phyloP scores from a whole-genome alignment of 2,329 filamentous ascomycete genomes.

The Botrytis aclada region DNA sequence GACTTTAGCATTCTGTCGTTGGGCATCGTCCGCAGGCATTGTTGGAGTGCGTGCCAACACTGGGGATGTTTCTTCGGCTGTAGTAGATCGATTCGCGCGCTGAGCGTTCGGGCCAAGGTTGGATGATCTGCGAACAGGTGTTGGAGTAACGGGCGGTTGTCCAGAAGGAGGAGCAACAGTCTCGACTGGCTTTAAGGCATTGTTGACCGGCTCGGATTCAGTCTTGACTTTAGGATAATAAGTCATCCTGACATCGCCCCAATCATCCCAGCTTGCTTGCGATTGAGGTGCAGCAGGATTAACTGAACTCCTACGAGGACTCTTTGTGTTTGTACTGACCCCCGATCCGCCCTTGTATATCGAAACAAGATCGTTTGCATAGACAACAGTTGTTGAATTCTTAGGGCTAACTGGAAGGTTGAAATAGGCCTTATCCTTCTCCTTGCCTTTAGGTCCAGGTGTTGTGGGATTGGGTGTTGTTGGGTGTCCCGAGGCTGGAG shows the following conservation, averaged over 20 bases:
- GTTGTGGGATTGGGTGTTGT: slow-evolving; percentile 50
- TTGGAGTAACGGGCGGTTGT: slow-evolving; percentile 35
- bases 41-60: slow-evolving; percentile 27
- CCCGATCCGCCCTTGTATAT: slow-evolving; percentile 59
- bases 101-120: slow-evolving; percentile 37
- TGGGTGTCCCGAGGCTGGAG: slow-evolving; percentile 48
- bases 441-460: slow-evolving; percentile 70
- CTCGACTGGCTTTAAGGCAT: slow-evolving; percentile 30
- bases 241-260: slow-evolving; percentile 74
- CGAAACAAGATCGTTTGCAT: slow-evolving; percentile 80
- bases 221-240: slow-evolving; percentile 59
- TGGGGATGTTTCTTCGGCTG: slow-evolving; percentile 40
- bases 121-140: slow-evolving; percentile 38
- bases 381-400: slow-evolving; percentile 52
- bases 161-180: slow-evolving; percentile 29
- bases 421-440: slow-evolving; percentile 68
- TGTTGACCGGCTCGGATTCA: slow-evolving; percentile 34
- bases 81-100: slow-evolving; percentile 33
- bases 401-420: slow-evolving; percentile 40
- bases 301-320: slow-evolving; percentile 34
- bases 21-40: slow-evolving; percentile 30
- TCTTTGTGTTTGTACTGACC: slow-evolving; percentile 36
- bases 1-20: slow-evolving; percentile 32
- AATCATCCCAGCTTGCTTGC: slow-evolving; percentile 64
- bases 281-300: slow-evolving; percentile 21